Conservation (phyloP, 2,329 filamentous ascomycete genomes). For the Talaromyces islandicus region DNA sequence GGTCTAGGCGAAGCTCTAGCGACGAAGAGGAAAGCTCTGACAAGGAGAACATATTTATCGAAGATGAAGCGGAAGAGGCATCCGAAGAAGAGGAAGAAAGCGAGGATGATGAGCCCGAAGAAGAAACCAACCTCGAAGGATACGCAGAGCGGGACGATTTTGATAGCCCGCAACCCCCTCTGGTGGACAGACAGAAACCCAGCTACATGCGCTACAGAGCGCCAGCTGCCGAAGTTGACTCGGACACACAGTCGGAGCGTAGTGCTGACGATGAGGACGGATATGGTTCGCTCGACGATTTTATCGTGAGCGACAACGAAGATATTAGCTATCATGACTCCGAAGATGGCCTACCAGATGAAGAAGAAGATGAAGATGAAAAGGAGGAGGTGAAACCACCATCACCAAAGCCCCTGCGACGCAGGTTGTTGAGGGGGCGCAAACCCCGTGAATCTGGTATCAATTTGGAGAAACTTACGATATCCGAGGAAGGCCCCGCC, state of each 20-base stretch:
- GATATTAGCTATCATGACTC: slow-evolving; percentile 28
- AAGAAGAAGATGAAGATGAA: slow-evolving; percentile 12
- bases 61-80: slow-evolving; percentile 12
- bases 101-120: slow-evolving; percentile 17
- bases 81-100: slow-evolving; percentile 7
- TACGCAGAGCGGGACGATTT: background rate
- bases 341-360: slow-evolving; percentile 14
- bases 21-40: slow-evolving; percentile 15
- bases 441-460: slow-evolving; percentile 16
- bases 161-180: slow-evolving; percentile 5
- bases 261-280: slow-evolving; percentile 22
- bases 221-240: slow-evolving; percentile 12
- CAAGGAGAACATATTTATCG: slow-evolving; percentile 12
- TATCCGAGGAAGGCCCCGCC: background rate
- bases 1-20: slow-evolving; percentile 15
- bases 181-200: background rate
- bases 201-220: slow-evolving; percentile 9
- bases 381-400: slow-evolving; percentile 13
- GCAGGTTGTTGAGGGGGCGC: slow-evolving; percentile 30
- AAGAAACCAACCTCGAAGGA: background rate
- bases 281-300: slow-evolving; percentile 34
- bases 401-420: slow-evolving; percentile 21
- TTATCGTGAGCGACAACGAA: slow-evolving; percentile 37
- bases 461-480: slow-evolving; percentile 2
- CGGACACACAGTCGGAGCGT: slow-evolving; percentile 17